Evolutionary conservation across 306 rosid genomes (phyloP).

Genomic region (Sicyos baderoa): DNA sequence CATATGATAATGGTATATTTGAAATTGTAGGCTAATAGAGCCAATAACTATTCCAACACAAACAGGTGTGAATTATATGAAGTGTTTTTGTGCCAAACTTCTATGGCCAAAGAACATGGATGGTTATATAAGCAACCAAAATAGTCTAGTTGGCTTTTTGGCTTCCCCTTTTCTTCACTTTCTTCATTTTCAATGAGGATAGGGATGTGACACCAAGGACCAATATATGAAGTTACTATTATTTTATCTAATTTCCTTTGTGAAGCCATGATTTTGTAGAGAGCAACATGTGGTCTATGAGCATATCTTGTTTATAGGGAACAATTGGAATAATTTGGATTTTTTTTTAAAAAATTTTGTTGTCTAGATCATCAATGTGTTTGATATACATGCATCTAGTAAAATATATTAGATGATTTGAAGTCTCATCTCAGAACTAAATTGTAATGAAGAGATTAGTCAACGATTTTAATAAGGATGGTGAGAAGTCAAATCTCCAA

Average conservation of each 20-base stretch:
- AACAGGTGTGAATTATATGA: background rate
- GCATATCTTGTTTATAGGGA: background rate
- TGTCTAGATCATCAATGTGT: too few relatives aligned
- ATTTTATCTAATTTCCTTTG: background rate
- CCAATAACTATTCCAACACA: constrained; percentile 8
- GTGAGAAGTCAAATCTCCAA: too few relatives aligned
- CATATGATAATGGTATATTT: background rate
- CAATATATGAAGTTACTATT: background rate
- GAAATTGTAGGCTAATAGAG: background rate
- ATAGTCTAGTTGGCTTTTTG: constrained; percentile 5
- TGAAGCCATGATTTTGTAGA: background rate
- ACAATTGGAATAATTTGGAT: constrained; percentile 1
- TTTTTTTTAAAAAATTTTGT: too few relatives aligned
- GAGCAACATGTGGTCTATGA: background rate
- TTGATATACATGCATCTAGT: too few relatives aligned
- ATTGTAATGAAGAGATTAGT: too few relatives aligned
- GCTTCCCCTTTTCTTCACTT: background rate
- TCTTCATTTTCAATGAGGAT: constrained; percentile 10
- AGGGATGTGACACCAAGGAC: constrained; percentile 14
- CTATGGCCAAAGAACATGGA: constrained; percentile 18
- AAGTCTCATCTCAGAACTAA: too few relatives aligned
- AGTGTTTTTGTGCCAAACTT: constrained; percentile 7
- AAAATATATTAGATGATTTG: too few relatives aligned
- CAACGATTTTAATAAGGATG: too few relatives aligned
- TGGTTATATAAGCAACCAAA: constrained; percentile 22